Base-by-base conservation (phyloP, 495 filamentous ascomycete genomes). In the Achaetomiella virescens region DNA sequence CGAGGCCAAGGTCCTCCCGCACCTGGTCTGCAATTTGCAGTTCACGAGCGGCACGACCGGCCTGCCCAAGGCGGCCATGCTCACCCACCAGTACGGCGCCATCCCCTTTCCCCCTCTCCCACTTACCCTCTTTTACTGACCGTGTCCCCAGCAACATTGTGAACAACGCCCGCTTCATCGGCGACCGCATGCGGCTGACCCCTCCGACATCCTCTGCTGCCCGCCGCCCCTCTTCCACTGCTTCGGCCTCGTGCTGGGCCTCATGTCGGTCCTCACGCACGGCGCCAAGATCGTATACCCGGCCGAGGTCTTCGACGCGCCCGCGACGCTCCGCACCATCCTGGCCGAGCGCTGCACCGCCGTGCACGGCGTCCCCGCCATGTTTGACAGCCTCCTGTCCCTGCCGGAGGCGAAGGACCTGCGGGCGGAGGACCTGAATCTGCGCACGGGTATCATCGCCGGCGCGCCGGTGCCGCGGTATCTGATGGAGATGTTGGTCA, bases 221-320 rank as follows among this genome's bases (percentile, higher is more conserved):
- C 84, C 85, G 1, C 84, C 84, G 1, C 85, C 84, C 0, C 74
- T 87, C 2, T 89, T 87, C 71, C 85, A 87, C 70, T 87, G 85
- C 73, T 89, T 89, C 63, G 84, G 84, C 14, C 78, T 89, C 24
- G 84, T 87, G 21, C 76, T 89, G 17, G 85, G 85, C 8, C 77
- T 89, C 60, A 75, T 87, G 61, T 78, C 84, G 0, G 78, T 81
- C 33, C 67, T 87, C 40, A 86, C 84, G 0, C 84, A 87, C 64
- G 84, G 84, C 35, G 75, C 79, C 43, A 85, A 81, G 60, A 81
- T 86, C 54, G 76, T 87, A 29, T 84, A 85, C 62, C 84, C 85
- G 5, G 73, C 76, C 50, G 82, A 84, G 57, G 78, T 80, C 2
- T 89, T 89, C 59, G 80, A 84, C 57, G 71, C 84, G 7, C 62